Base-by-base conservation (phyloP, 768 basidiomycete genomes). In the Sarcodon sp. region DNA sequence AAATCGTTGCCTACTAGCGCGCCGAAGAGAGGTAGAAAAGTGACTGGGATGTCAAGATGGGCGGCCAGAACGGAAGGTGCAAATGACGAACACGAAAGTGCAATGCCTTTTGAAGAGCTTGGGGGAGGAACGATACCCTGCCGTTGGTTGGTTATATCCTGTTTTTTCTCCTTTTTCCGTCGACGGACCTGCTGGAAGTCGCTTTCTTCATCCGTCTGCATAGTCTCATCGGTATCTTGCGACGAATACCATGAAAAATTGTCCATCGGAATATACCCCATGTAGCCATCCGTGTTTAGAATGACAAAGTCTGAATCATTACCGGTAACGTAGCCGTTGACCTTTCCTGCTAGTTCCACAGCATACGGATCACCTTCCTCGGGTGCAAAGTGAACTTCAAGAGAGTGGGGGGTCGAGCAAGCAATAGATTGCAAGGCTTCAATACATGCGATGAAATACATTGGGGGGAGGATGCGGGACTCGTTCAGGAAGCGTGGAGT, bases 251-350 rank as follows among this genome's bases (percentile, higher is more conserved):
- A 91, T 44, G 78, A 63, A 77, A 90, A 79, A 51, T 85, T 81
- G 51, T 80, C 73, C 49, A 90, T 60, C 0, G 86, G 79, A 39
- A 89, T 77, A 55, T 84, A 91, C 15, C 88, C 88, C 45, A 66
- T 68, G 60, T 90, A 89, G 8, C 78, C 83, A 33, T 82, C 83
- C 10, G 79, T 68, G 55, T 86, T 86, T 46, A 88, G 64, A 47
- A 91, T 71, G 44, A 85, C 78, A 53, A 84, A 91, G 60, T 91
- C 88, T 2, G 87, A 90, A 66, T 91, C 88, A 51, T 71, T 79
- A 18, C 82, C 85, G 0, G 79, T 70, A 43, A 91, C 85, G 54
- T 82, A 90, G 33, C 76, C 88, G 7, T 73, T 70, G 9, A 88
- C 62, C 44, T 75, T 71, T 11, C 78, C 87, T 8, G 88, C 88